A percentile compares a stretch with the other conserved stretches of the same genome.
These are phyloP conservation scores for Cyclostephanos tholiformis DNA, from an alignment of 108 stramenopile species.

Conservation along the genomic window DNA sequence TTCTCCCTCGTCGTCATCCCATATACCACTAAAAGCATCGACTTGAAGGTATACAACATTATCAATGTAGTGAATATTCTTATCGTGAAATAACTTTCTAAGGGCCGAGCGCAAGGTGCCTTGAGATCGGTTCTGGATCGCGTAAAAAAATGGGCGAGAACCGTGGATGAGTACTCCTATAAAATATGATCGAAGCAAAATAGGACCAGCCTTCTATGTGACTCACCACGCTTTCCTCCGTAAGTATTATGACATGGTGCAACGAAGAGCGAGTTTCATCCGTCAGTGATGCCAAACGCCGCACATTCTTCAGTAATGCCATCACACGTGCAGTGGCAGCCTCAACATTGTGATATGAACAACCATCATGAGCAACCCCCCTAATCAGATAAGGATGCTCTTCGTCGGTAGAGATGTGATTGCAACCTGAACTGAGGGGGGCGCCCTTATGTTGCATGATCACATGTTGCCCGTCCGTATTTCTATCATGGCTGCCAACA, in stretches of 20 bases:
- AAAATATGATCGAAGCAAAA: too few relatives aligned
- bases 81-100: not conserved
- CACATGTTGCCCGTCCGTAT: too few relatives aligned
- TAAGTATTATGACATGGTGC: not conserved
- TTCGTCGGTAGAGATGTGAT: not conserved
- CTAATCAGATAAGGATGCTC: not conserved
- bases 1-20: not conserved
- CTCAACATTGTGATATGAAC: not conserved
- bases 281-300: not conserved
- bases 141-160: not conserved
- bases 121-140: not conserved
- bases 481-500: too few relatives aligned
- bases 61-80: not conserved
- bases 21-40: not conserved
- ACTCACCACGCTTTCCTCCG: not conserved
- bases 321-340: not conserved
- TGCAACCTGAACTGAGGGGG: not conserved
- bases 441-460: too few relatives aligned
- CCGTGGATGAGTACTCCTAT: not conserved
- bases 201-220: not conserved
- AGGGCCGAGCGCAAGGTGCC: not conserved
- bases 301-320: not conserved
- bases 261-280: not conserved
- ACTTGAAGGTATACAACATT: not conserved
- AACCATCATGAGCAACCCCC: not conserved